Conservation (phyloP, 2,329 filamentous ascomycete genomes). For the Bipolaris oryzae region DNA sequence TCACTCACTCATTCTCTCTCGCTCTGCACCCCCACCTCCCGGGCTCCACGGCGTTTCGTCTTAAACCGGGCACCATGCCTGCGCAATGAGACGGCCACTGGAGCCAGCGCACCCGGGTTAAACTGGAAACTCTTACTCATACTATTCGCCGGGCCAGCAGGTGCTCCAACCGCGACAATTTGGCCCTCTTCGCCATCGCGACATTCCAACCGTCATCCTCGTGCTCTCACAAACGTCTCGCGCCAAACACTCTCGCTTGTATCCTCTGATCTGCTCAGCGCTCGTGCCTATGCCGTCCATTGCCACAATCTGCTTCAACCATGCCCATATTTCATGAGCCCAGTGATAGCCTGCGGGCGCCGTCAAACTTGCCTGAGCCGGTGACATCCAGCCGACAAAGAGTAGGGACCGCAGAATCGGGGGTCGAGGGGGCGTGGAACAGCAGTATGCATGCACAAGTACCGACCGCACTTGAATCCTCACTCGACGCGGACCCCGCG, state of each 20-base stretch:
- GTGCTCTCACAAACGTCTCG: conserved; percentile 23
- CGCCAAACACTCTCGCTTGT: conserved; percentile 17
- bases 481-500: conserved; percentile 17
- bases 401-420: conserved; percentile 20
- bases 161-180: conserved; percentile 41
- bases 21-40: conserved; percentile 27
- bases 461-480: conserved; percentile 4
- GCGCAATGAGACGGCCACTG: conserved; percentile 33
- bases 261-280: conserved; percentile 6
- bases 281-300: conserved; percentile 34
- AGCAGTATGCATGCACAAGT: conserved; percentile 14
- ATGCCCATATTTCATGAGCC: conserved; percentile 52
- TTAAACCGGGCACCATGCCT: conserved; percentile 22
- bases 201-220: conserved; percentile 24
- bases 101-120: conserved; percentile 43
- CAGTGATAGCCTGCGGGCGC: conserved; percentile 34
- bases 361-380: conserved; percentile 23
- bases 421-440: conserved; percentile 13
- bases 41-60: conserved; percentile 31
- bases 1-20: not conserved
- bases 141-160: conserved; percentile 38
- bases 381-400: conserved; percentile 22
- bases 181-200: conserved; percentile 32
- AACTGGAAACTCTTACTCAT: conserved; percentile 38
- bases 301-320: conserved; percentile 23